phyloP scores from a whole-genome alignment of 1,284 basidiomycete genomes.

The Puccinia novopanici region DNA sequence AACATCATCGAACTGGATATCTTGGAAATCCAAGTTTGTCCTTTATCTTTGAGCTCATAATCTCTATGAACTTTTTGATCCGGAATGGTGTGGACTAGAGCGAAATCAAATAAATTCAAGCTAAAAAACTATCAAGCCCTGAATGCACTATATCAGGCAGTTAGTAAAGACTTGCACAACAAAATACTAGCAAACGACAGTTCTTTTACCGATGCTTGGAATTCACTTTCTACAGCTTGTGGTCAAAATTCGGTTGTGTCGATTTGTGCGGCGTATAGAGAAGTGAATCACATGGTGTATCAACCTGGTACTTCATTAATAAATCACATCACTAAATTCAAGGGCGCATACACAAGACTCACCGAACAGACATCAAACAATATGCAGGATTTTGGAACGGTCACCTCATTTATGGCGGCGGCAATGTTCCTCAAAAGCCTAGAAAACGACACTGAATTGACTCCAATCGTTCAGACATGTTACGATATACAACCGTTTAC shows the following conservation, averaged over 20 bases:
- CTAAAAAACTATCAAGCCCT: background rate
- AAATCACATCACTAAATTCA: background rate
- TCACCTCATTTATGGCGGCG: background rate
- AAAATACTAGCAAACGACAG: background rate
- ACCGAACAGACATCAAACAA: background rate
- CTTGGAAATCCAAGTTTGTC: background rate
- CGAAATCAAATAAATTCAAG: background rate
- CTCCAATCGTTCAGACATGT: no score
- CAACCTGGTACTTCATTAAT: background rate
- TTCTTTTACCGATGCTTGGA: background rate
- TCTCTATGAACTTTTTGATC: background rate
- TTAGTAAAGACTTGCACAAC: background rate
- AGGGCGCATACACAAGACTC: background rate
- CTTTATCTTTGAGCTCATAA: background rate
- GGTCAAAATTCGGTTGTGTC: background rate
- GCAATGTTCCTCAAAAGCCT: slow-evolving; percentile 6
- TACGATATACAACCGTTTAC: background rate
- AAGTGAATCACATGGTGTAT: background rate
- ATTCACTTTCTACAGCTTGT: background rate
- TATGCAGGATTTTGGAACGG: background rate
- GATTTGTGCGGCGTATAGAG: background rate
- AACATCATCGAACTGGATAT: background rate
- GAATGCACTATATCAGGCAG: background rate
- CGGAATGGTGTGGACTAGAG: no score
- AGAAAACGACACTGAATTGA: no score